A percentile compares a stretch with the other conserved stretches of the same genome.
These are phyloP conservation scores for Eutypella sp. DNA, from an alignment of 2,329 filamentous ascomycete species.

Conservation along the genomic window DNA sequence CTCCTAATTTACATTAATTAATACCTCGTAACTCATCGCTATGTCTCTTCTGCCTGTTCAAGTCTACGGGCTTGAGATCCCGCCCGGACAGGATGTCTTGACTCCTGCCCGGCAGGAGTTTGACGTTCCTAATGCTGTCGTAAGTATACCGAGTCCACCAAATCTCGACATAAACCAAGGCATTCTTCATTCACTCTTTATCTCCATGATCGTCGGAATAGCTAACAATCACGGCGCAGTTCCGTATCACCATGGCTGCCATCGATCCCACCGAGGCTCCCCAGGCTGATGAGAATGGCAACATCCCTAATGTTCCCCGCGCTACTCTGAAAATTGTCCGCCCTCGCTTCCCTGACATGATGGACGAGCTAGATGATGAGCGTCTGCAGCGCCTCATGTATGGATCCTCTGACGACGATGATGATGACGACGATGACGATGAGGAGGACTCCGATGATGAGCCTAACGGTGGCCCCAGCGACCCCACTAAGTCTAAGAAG, in stretches of 20 bases:
- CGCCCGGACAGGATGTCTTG: slow-evolving; percentile 68
- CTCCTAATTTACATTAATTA: no score
- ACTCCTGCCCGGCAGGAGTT: slow-evolving; percentile 69
- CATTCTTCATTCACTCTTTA: no score
- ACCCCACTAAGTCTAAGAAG: slow-evolving; percentile 85
- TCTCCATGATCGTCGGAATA: neutral
- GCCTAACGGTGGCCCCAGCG: slow-evolving; percentile 83
- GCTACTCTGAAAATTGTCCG: slow-evolving; percentile 91
- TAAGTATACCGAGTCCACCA: no score
- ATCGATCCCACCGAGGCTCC: slow-evolving; percentile 81
- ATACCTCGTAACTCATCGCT: no score
- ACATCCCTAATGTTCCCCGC: slow-evolving; percentile 59
- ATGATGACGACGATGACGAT: slow-evolving; percentile 48
- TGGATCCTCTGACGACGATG: slow-evolving; percentile 41
- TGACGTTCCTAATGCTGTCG: slow-evolving; percentile 66
- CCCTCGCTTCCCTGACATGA: slow-evolving; percentile 54
- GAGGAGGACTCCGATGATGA: slow-evolving; percentile 60
- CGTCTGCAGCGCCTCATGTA: slow-evolving; percentile 53
- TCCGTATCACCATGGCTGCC: slow-evolving; percentile 97
- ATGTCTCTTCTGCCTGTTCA: slow-evolving; percentile 65
- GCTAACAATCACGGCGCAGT: slow-evolving; percentile 45
- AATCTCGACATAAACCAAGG: no score
- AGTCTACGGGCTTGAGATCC: slow-evolving; percentile 89
- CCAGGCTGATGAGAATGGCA: slow-evolving; percentile 58
- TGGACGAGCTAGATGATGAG: slow-evolving; percentile 64